These are phyloP conservation scores for Leccinum longicurvipes DNA, from an alignment of 768 basidiomycete genomes.

Conservation along the genomic window DNA sequence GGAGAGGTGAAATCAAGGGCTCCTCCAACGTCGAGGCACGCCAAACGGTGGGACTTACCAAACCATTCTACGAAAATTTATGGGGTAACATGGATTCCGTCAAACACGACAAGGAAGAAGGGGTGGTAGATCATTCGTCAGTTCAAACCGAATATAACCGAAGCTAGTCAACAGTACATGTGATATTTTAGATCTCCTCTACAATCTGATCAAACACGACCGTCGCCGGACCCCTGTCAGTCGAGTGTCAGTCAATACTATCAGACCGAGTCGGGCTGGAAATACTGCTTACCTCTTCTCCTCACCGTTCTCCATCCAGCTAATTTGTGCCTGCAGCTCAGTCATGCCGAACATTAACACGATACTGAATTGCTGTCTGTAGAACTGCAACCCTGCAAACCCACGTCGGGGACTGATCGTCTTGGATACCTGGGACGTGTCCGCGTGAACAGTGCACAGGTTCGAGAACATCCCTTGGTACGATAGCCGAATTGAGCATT, in stretches of 20 bases:
- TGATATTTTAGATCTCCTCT: slow-evolving; percentile 19
- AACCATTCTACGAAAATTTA: background rate
- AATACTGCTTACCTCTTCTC: slow-evolving; percentile 20
- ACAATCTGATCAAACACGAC: slow-evolving; percentile 33
- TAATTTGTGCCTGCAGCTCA: slow-evolving; percentile 45
- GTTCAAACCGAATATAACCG: background rate
- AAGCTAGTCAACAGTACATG: background rate
- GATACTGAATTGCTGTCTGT: slow-evolving; percentile 35
- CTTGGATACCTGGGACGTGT: slow-evolving; percentile 29
- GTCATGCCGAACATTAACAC: slow-evolving; percentile 44
- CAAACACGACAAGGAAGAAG: background rate
- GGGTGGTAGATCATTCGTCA: background rate
- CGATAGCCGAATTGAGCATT: background rate
- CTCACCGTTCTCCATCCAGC: slow-evolving; percentile 38
- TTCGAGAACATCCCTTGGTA: slow-evolving; percentile 28
- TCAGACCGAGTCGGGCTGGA: background rate
- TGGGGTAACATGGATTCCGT: background rate
- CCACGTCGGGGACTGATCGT: slow-evolving; percentile 30
- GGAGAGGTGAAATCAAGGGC: background rate
- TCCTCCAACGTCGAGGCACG: background rate
- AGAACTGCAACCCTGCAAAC: slow-evolving; percentile 30
- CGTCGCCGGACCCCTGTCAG: slow-evolving; percentile 28
- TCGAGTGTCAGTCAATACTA: background rate
- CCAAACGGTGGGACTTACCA: background rate
- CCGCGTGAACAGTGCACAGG: slow-evolving; percentile 21